Percentiles rank a stretch among this genome's conserved stretches.
phyloP scores from a whole-genome alignment of 306 rosid genomes.

The Vigna hirtella region DNA sequence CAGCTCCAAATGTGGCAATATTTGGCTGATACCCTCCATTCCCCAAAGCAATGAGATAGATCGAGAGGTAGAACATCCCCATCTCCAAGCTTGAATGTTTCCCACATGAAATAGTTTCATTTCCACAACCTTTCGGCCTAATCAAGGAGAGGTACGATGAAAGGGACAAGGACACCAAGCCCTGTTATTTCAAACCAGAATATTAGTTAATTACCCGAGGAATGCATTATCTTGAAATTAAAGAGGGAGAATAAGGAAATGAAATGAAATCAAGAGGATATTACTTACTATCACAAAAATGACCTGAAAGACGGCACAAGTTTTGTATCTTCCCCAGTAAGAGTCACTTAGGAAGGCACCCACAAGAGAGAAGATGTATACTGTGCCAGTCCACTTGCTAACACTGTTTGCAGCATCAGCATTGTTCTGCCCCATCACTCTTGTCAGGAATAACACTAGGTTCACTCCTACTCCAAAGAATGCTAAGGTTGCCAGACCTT shows the following conservation, averaged over 20 bases:
- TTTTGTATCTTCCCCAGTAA: slow-evolving; percentile 66
- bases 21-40: slow-evolving; percentile 74
- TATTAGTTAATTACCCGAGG: background rate
- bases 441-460: slow-evolving; percentile 62
- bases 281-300: slow-evolving; percentile 79
- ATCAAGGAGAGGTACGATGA: slow-evolving; percentile 73
- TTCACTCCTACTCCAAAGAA: slow-evolving; percentile 70
- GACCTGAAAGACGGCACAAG: slow-evolving; percentile 61
- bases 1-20: slow-evolving; percentile 70
- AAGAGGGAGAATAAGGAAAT: background rate
- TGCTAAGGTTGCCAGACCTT: slow-evolving; percentile 66
- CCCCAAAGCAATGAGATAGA: slow-evolving; percentile 69
- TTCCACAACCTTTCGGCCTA: slow-evolving; percentile 86
- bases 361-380: slow-evolving; percentile 61
- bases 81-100: slow-evolving; percentile 51
- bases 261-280: slow-evolving; percentile 18
- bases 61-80: slow-evolving; percentile 61
- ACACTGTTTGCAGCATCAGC: slow-evolving; percentile 69
- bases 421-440: slow-evolving; percentile 55
- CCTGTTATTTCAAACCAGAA: slow-evolving; percentile 57
- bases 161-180: slow-evolving; percentile 69
- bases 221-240: slow-evolving; percentile 3
- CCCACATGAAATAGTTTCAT: slow-evolving; percentile 46
- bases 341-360: slow-evolving; percentile 71
- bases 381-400: slow-evolving; percentile 65